Base-by-base conservation (phyloP, 192 early-diverging fungal genomes). In the Linnemannia schmuckeri region DNA sequence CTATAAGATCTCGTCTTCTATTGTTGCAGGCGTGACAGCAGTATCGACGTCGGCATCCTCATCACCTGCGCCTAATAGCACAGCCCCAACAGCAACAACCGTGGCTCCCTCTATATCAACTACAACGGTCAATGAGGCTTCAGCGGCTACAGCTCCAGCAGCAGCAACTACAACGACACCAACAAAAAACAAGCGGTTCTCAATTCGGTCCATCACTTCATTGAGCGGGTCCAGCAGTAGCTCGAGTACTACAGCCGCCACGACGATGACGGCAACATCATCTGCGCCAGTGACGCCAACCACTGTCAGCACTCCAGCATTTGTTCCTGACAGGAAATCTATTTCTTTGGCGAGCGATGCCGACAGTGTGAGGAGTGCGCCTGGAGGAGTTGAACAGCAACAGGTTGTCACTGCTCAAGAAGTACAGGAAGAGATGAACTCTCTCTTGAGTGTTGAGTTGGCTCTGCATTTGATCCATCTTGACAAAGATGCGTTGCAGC, bases 381-480 rank as follows among this genome's bases (percentile, higher is more conserved):
- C 79, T 20, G 80, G 57, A 12, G 61, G 69, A 22, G 68, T 77
- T 5, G 82, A 89, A n/a, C 72, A 75, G 38, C 69, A 82, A 17
- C 49, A 77, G 12, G 49, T 82, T 3, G 74, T 80, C 27, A 68
- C 81, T 18, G 83, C 30, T 30, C 88, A 89, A 54, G 81, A 83
- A 44, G 82, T 90, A 76, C 74, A 90, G 24, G 91, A 93, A 44
- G 80, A 88, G 74, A 74, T 97, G 57, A 93, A 93, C 73, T 89
- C 92, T 30, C 82, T 95, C 44, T 82, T 97, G 17, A 94, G 93
- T 55, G 76, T 99, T 55, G 97, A 98, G 78, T 84, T 97, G 82
- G 95, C 94, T 30, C 83, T 99, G 57, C 94, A 96, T 76, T 89
- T 99, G 91, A 95, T 98, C 78, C 94, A 98, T 87, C 79, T 93